Base-by-base conservation (phyloP, 805 yeast genomes). In the Clavispora fructus region DNA sequence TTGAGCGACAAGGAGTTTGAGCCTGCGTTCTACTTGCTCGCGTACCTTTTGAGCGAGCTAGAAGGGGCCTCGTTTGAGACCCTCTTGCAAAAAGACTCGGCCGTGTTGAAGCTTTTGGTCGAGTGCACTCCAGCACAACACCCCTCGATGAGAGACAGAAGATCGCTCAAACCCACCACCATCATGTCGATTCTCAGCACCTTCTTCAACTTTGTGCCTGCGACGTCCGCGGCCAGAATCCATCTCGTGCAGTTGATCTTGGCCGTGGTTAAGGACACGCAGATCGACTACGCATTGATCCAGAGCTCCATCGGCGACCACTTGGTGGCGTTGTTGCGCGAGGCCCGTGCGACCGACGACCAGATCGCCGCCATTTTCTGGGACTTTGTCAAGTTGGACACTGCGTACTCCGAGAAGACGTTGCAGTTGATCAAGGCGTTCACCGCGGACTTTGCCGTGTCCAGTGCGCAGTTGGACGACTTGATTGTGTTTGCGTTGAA, bases 1-100 rank as follows among this genome's bases (percentile, higher is more conserved):
- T 66, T 72, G 54, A 58, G 65, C 41, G 75, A 72, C 59, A 69
- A 64, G 49, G 76, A 71, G 46, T 72, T 72, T 44, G 77, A 72
- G 58, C 70, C 75, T 23, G 60, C 74, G n/a, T 68, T 70, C 60
- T 68, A 71, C 54, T 63, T 72, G 55, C 57, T 68, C 47, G 56
- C 65, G 29, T 66, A 69, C 53, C 61, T 72, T 38, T 58, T 68
- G 45, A 53, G 54, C 25, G 62, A 67, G 48, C 61, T 70, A 35
- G 57, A 65, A 44, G 60, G 56, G n/a, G 50, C 55, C 31, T 30
- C 53, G 19, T 35, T 58, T 33, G 63, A 58, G 39, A 47, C 50
- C 13, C 64, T 62, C 16, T 60, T 67, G 45, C 43, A 45, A 40
- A 42, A 51, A 39, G 67, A 64, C 43, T 53, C 63, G 41, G 43